These are phyloP conservation scores for Hyaloperonospora arabidopsidis DNA, from an alignment of 352 stramenopile genomes.

Conservation along the genomic window DNA sequence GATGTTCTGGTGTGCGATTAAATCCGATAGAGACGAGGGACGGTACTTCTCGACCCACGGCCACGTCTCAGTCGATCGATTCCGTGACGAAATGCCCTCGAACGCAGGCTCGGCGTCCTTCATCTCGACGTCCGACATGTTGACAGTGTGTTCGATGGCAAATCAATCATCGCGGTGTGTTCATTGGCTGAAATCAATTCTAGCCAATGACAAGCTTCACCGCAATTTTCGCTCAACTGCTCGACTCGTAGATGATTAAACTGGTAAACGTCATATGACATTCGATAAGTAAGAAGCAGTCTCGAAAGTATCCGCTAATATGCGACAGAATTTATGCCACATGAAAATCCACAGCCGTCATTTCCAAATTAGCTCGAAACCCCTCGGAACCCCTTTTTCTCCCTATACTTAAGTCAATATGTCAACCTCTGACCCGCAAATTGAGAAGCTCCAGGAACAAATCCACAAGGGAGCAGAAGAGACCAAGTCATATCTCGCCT, in stretches of 20 bases:
- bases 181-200: slow-evolving; percentile 1
- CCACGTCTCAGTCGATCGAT: slow-evolving; percentile 79
- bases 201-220: no score
- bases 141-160: not conserved
- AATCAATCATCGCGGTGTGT: not conserved
- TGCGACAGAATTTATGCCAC: no score
- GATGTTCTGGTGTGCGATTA: slow-evolving; percentile 97
- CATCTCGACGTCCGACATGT: slow-evolving; percentile 61
- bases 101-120: slow-evolving; percentile 57
- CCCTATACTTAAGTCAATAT: slow-evolving; percentile 2
- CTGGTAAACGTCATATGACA: no score
- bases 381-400: no score
- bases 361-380: no score
- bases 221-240: no score
- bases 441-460: slow-evolving; percentile 61
- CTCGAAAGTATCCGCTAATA: no score
- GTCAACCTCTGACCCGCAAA: slow-evolving; percentile 20
- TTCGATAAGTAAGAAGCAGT: no score
- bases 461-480: slow-evolving; percentile 62
- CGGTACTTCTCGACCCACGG: slow-evolving; percentile 99
- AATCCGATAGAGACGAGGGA: slow-evolving; percentile 88
- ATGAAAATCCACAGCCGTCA: no score
- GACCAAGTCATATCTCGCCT: slow-evolving; percentile 65
- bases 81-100: slow-evolving; percentile 76
- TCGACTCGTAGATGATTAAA: no score